Evolutionary conservation across 75 land plant species (phyloP), one percentile per base, ranked within the genome.

Genomic region (Pinus albicaulis): DNA sequence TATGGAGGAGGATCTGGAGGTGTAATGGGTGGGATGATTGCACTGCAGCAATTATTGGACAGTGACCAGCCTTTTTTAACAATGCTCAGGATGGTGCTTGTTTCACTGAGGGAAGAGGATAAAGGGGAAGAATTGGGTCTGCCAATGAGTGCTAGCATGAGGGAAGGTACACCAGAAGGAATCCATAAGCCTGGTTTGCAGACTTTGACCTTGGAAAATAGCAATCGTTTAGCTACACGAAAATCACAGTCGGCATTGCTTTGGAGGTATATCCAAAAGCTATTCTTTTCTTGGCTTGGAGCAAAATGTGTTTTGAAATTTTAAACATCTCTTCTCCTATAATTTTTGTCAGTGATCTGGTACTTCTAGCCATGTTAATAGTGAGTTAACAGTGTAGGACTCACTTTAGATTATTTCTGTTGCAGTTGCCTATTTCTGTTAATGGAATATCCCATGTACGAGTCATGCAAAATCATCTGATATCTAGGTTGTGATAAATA

Each of bases 31-130:
- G 96, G 94, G 26, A 94, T 93, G 89, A 84, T 95, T 61, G 87
- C 92, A 59, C 85, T 98, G 76, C 94, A 95, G 74, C 98, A 98
- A 73, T 84, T 98, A 68, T 78, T 98, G 77, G 99, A 98, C 64
- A 98, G 99, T 77, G 99, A 98, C 69, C 99, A 98, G 82, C 98
- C 98, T 61, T 98, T 98, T 79, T 79, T 94, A 69, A 90, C 96
- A 78, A 98, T 98, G 99, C 89, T 98, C 19, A 88, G 99, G 11
- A 95, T 98, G 98, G 91, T 93, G n/a, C 91, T 98, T 78, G 87
- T 87, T 81, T 86, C 98, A 53, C 76, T 98, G 92, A 89, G 99
- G 78, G 99, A 98, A 77, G 96, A 92, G 56, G 95, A 94, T 65
- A 86, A 77, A 78, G 99, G 91, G 65, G 89, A 86, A 69, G 86